Evolutionary conservation across 2,329 filamentous ascomycete species (phyloP), one percentile per base, ranked within the genome.

Genomic region (Knufia petricola): DNA sequence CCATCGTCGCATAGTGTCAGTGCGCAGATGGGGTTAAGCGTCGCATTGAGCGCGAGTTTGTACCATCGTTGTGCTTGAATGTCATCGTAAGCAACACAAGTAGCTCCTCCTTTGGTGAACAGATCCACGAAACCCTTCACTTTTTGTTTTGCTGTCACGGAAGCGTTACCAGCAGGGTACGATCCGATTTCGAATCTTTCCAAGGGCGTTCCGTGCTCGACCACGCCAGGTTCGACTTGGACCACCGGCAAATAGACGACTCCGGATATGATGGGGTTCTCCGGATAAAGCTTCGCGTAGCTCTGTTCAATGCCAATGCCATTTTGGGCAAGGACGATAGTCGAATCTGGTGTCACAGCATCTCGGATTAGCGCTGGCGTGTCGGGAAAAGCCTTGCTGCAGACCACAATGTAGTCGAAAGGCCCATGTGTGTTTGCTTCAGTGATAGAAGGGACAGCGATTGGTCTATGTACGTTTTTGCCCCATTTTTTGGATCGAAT

Each of bases 291-390:
- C 0, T 58, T 48, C 12, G 74, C 58, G 17, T 80, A 60, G 0
- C 76, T 74, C 31, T 67, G 69, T 54, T 81, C 76, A 51, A 81
- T 81, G 54, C 79, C 77, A n/a, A 81, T 63, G 0, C 78, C 78
- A 55, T 82, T 82, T 51, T 82, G 78, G 2, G 77, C 62, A 2
- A 82, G 67, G 0, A 80, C 66, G 36, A 82, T 73, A 20, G 66
- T 66, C 0, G 77, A 79, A 3, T 42, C 37, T n/a, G 9, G 21
- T 8, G n/a, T 36, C 10, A 51, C 70, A 62, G 2, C 58, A 46
- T 80, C 77, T 6, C 75, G 67, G 21, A 76, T 61, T 52, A 77
- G 79, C 57, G 81, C 80, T 8, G 76, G 80, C 3, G 70, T 68
- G 3, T 59, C 63, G 1, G 69, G 69, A 19, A 72, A 65, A 4